Conservation (phyloP, 2,329 filamentous ascomycete genomes). For the Cryphonectria nitschkei region DNA sequence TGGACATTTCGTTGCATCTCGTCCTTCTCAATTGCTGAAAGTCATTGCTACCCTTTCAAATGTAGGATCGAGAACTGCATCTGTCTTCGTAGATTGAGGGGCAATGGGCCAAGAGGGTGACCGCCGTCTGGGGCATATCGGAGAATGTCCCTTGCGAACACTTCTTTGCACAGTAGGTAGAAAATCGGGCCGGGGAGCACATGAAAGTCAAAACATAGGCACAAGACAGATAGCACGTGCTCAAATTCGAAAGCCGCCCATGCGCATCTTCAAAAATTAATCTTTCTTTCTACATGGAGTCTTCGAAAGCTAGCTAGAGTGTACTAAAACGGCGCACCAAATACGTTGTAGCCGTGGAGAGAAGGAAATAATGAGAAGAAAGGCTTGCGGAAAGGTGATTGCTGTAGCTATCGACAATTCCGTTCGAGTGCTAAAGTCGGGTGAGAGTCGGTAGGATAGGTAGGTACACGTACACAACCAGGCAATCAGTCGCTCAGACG, state of each 20-base stretch:
- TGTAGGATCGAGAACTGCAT: slow-evolving; percentile 1
- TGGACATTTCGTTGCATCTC: slow-evolving; percentile 9
- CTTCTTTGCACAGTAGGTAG: neutral
- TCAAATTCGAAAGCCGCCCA: neutral
- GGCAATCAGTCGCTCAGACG: slow-evolving; percentile 21
- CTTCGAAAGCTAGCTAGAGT: neutral
- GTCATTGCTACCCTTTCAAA: slow-evolving; percentile 10
- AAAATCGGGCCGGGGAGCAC: neutral
- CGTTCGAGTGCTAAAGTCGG: slow-evolving; percentile 11
- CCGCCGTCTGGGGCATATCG: slow-evolving; percentile 50
- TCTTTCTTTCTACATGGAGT: neutral
- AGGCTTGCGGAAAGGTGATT: neutral
- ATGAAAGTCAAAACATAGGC: neutral
- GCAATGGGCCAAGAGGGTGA: slow-evolving; percentile 66
- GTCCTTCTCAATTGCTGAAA: slow-evolving; percentile 14
- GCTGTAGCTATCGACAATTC: neutral
- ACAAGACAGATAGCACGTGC: neutral
- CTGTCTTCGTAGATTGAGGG: slow-evolving; percentile 55
- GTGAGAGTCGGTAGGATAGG: slow-evolving; percentile 22
- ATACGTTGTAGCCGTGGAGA: neutral
- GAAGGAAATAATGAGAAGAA: neutral
- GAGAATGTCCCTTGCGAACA: neutral
- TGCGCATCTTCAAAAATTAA: neutral
- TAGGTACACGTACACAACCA: slow-evolving; percentile 29
- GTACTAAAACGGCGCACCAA: neutral